Evolutionary conservation across 2,329 filamentous ascomycete species (phyloP).

Genomic region (Phialophora chinensis): DNA sequence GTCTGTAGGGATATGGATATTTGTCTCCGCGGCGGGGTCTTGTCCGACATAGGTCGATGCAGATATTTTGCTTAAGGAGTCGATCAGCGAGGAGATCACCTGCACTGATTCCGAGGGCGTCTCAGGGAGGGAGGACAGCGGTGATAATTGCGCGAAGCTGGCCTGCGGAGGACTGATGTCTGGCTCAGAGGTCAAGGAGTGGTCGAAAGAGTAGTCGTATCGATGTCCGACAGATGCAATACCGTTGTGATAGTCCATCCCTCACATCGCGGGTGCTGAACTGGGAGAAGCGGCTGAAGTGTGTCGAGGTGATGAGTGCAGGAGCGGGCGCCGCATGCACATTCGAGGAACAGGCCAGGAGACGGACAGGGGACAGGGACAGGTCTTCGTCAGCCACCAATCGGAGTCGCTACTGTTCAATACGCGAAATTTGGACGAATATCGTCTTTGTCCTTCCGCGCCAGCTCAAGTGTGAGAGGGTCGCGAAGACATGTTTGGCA

Average conservation of each 20-base stretch:
- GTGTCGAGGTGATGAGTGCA: slow-evolving; percentile 13
- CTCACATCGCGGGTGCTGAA: slow-evolving; percentile 25
- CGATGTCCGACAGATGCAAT: slow-evolving; percentile 21
- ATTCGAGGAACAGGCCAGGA: slow-evolving; percentile 8
- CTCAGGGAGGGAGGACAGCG: slow-evolving; percentile 14
- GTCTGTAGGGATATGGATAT: slow-evolving; percentile 2
- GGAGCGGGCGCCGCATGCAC: slow-evolving; percentile 22
- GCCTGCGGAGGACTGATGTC: slow-evolving; percentile 8
- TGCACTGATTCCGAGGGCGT: slow-evolving; percentile 37
- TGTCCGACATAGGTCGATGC: slow-evolving; percentile 54
- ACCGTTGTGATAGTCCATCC: slow-evolving; percentile 31
- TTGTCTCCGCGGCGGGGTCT: slow-evolving; percentile 8
- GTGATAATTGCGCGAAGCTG: slow-evolving; percentile 12
- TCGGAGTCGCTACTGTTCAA: slow-evolving; percentile 9
- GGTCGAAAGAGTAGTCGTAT: slow-evolving; percentile 16
- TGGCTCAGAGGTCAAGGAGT: not conserved
- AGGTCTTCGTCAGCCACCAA: slow-evolving; percentile 18
- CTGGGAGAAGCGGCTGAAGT: slow-evolving; percentile 1
- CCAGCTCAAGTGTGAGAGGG: not conserved
- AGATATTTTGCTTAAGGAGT: slow-evolving; percentile 65
- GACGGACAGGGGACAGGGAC: slow-evolving; percentile 20
- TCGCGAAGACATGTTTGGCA: slow-evolving; percentile 5
- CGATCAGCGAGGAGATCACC: slow-evolving; percentile 65
- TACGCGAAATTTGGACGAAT: slow-evolving; percentile 26
- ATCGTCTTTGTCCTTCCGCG: not conserved